Conservation (phyloP, 257 asterid species). For the Cynanchum wilfordii region DNA sequence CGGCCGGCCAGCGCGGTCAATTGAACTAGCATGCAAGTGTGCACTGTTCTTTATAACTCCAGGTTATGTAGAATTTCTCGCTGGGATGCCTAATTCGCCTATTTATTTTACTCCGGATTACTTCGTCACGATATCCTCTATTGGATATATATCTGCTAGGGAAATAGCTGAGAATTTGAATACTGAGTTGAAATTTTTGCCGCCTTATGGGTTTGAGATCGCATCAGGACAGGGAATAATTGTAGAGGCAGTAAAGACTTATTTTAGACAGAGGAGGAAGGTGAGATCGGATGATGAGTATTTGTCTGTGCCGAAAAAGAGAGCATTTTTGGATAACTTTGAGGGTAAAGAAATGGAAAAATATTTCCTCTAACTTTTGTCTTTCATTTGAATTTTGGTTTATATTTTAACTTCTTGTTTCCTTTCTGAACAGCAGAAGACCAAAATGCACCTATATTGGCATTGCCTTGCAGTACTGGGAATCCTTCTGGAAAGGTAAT, state of each 20-base stretch:
- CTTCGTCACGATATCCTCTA: constrained; percentile 47
- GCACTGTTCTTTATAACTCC: constrained; percentile 31
- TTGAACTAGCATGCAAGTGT: constrained; percentile 44
- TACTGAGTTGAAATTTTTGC: constrained; percentile 14
- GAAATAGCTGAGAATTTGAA: constrained; percentile 32
- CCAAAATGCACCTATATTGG: constrained; percentile 14
- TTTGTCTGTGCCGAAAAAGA: constrained; percentile 24
- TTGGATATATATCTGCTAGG: constrained; percentile 34
- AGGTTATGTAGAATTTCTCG: constrained; percentile 43
- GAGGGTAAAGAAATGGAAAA: constrained; percentile 22
- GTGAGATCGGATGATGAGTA: constrained; percentile 22
- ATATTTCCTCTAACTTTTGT: not conserved
- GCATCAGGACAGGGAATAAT: constrained; percentile 14
- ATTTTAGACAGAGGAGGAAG: constrained; percentile 53
- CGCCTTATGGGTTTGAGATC: constrained; percentile 16
- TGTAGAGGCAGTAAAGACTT: constrained; percentile 26
- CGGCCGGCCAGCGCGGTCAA: constrained; percentile 42
- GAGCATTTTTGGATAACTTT: constrained; percentile 14
- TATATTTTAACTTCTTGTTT: constrained; percentile 2
- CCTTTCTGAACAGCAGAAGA: constrained; percentile 31
- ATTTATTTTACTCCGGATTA: constrained; percentile 32
- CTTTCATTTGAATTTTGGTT: not conserved
- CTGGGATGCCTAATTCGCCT: constrained; percentile 64
- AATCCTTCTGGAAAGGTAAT: constrained; percentile 38
- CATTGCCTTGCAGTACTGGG: constrained; percentile 19